phyloP scores from a whole-genome alignment of 305 asterid genomes.

The Fraxinus latifolia region DNA sequence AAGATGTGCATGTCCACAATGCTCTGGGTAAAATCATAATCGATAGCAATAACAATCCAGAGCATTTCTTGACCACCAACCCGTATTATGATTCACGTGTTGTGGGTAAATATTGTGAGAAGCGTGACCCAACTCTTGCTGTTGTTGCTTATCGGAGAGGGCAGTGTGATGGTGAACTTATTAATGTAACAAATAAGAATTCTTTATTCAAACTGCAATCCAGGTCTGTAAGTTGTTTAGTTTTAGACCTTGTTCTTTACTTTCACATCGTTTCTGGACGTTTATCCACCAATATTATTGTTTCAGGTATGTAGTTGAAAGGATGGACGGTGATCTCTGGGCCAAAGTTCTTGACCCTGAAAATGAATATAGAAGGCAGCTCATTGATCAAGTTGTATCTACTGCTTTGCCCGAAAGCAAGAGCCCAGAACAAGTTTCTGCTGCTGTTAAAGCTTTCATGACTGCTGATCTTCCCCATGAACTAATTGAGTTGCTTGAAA shows the following conservation, averaged over 20 bases:
- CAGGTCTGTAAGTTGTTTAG: slow-evolving; percentile 54
- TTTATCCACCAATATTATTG: slow-evolving; percentile 19
- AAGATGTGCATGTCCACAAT: slow-evolving; percentile 98
- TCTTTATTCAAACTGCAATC: slow-evolving; percentile 96
- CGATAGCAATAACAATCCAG: slow-evolving; percentile 97
- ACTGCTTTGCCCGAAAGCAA: slow-evolving; percentile 99
- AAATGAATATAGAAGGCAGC: slow-evolving; percentile 95
- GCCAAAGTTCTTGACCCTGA: slow-evolving; percentile 92
- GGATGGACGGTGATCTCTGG: slow-evolving; percentile 99
- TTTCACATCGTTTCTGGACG: slow-evolving; percentile 9
- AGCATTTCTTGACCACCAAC: slow-evolving; percentile 98
- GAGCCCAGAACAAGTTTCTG: slow-evolving; percentile 99
- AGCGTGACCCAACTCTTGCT: slow-evolving; percentile 99
- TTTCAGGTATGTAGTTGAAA: slow-evolving; percentile 89
- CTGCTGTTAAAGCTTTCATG: slow-evolving; percentile 99
- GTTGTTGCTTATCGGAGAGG: slow-evolving; percentile 99
- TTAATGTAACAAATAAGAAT: slow-evolving; percentile 89
- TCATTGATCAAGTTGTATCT: slow-evolving; percentile 98
- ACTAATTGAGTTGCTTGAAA: slow-evolving; percentile 94
- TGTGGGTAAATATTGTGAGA: slow-evolving; percentile 98
- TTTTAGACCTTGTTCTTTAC: slow-evolving; percentile 13
- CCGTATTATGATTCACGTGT: slow-evolving; percentile 97
- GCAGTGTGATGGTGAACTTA: slow-evolving; percentile 95
- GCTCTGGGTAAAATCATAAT: slow-evolving; percentile 97
- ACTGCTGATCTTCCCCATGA: slow-evolving; percentile 99